Conservation (phyloP, 225 moss, liverwort and hornwort genomes). For the Sphagnum tenellum region DNA sequence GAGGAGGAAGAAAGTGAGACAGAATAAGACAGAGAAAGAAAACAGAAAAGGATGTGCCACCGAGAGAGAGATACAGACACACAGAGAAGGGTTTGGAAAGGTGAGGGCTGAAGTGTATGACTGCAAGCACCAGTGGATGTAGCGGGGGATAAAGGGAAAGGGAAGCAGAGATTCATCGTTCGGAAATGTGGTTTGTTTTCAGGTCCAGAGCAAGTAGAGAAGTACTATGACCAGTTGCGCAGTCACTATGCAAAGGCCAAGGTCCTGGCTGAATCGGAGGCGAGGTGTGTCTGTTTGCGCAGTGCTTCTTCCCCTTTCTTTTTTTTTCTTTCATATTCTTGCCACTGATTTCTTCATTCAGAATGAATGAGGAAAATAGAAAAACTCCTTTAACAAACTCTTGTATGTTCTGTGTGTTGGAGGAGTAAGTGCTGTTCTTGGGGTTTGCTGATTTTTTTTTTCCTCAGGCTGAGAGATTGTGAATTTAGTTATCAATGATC, state of each 20-base stretch:
- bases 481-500: too few species aligned
- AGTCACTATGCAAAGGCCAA: conserved; percentile 43
- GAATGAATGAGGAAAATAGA: too few species aligned
- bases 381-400: not conserved
- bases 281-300: conserved; percentile 15
- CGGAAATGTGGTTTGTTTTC: not conserved
- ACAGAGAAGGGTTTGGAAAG: not conserved
- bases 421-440: not conserved
- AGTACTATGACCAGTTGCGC: conserved; percentile 43
- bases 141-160: too few species aligned
- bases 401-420: not conserved
- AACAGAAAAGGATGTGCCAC: too few species aligned
- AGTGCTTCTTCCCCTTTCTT: not conserved
- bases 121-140: too few species aligned
- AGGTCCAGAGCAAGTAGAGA: conserved; percentile 33
- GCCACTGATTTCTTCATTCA: not conserved
- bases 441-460: not conserved
- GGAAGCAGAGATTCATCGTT: too few species aligned
- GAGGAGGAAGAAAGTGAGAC: too few species aligned
- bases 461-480: not conserved
- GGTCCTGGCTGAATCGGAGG: conserved; percentile 66
- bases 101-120: not conserved
- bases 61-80: too few species aligned
- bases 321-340: not conserved
- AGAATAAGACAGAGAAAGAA: not conserved